Evolutionary conservation across 2,329 filamentous ascomycete species (phyloP).

Genomic region (Elsinoe arachidis): DNA sequence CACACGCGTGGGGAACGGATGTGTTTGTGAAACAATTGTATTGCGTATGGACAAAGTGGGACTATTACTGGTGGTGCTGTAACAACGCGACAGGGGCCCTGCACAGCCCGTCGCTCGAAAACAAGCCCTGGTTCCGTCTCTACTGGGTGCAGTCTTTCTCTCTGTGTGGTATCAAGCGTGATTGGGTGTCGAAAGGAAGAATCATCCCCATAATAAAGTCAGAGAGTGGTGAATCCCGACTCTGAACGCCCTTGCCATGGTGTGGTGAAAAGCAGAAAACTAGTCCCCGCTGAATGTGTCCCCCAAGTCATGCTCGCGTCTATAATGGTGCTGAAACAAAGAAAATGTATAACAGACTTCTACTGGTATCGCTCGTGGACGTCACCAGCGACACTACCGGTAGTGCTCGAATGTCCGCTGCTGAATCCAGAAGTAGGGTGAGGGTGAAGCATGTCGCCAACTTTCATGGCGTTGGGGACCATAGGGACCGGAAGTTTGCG

Average conservation of each 20-base stretch:
- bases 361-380: slow-evolving; percentile 13
- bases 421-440: slow-evolving; percentile 51
- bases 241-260: slow-evolving; percentile 11
- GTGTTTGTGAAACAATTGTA: slow-evolving; percentile 5
- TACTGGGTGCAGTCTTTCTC: neutral
- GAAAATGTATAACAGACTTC: neutral
- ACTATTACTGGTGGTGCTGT: slow-evolving; percentile 9
- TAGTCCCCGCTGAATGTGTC: neutral
- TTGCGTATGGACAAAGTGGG: slow-evolving; percentile 11
- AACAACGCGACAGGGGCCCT: neutral
- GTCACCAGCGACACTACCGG: slow-evolving; percentile 57
- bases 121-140: neutral
- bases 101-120: slow-evolving; percentile 7
- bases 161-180: slow-evolving; percentile 8
- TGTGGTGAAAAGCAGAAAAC: neutral
- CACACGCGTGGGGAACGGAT: neutral
- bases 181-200: neutral
- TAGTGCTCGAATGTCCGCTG: slow-evolving; percentile 69
- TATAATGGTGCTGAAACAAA: neutral
- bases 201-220: neutral
- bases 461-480: slow-evolving; percentile 58
- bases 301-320: slow-evolving; percentile 3
- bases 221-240: slow-evolving; percentile 3
- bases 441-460: slow-evolving; percentile 69
- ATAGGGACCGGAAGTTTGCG: slow-evolving; percentile 86